A percentile compares a stretch with the other conserved stretches of the same genome.
Conservation (phyloP, 1,284 basidiomycete species). For the Trichosporon faecale region DNA sequence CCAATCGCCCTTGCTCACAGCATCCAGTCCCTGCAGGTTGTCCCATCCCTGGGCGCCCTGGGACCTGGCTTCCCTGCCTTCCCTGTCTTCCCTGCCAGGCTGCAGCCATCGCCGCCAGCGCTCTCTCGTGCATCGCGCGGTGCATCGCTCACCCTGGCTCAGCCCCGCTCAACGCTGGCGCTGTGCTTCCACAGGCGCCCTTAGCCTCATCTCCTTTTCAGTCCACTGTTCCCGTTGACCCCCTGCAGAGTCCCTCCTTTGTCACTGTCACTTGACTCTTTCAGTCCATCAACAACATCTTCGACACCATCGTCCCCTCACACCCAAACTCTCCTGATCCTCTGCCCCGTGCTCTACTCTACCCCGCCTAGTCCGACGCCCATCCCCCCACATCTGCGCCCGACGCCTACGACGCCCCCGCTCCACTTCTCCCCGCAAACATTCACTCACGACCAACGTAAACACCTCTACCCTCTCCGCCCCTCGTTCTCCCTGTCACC, state of each 20-base stretch:
- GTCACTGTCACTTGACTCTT: slow-evolving; percentile 8
- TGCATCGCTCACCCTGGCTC: too few relatives aligned
- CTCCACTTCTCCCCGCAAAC: neutral
- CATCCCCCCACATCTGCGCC: neutral
- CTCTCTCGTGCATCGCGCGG: too few relatives aligned
- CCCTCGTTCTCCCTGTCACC: neutral
- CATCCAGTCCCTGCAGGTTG: neutral
- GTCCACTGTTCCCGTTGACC: neutral
- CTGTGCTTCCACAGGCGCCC: neutral
- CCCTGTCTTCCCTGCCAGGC: too few relatives aligned
- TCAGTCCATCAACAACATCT: neutral
- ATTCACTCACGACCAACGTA: neutral
- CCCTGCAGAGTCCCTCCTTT: neutral
- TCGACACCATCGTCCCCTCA: neutral
- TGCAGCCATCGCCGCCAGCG: too few relatives aligned
- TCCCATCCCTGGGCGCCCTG: neutral
- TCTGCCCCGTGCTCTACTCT: neutral
- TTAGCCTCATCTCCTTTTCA: neutral
- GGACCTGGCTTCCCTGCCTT: too few relatives aligned
- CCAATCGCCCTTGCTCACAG: neutral
- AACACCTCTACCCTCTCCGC: neutral
- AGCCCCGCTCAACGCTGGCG: too few relatives aligned
- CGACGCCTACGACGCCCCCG: neutral
- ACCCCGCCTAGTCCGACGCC: neutral
- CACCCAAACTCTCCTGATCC: neutral